Percentiles rank a stretch among this genome's conserved stretches.
These are phyloP conservation scores for Globisporangium paroecandrum DNA, from an alignment of 352 stramenopile species.

Conservation along the genomic window DNA sequence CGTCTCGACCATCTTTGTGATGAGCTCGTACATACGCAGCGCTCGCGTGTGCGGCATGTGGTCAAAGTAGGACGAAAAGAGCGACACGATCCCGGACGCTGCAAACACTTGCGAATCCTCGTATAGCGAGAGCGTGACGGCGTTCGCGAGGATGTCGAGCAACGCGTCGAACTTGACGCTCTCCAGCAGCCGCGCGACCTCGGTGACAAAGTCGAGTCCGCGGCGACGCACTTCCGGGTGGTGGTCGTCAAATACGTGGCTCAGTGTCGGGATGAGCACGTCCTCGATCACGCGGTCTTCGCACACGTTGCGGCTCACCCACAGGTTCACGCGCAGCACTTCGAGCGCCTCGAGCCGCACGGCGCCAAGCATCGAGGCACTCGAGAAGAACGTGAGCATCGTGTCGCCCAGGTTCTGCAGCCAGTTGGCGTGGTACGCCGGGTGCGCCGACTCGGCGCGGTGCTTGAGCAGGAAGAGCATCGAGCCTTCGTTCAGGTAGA, in stretches of 20 bases:
- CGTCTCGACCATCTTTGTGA: conserved; percentile 60
- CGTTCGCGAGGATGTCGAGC: conserved; percentile 73
- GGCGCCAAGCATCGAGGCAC: conserved; percentile 31
- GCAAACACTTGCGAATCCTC: conserved; percentile 69
- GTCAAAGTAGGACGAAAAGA: conserved; percentile 81
- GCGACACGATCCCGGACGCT: conserved; percentile 49
- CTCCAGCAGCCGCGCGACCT: conserved; percentile 69
- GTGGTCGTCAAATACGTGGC: conserved; percentile 68
- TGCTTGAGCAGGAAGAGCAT: conserved; percentile 61
- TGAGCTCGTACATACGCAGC: conserved; percentile 79
- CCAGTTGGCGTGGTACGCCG: conserved; percentile 68
- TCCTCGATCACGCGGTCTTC: conserved; percentile 86
- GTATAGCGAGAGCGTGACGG: conserved; percentile 56
- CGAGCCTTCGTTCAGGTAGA: conserved; percentile 51
- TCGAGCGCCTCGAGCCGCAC: conserved; percentile 72
- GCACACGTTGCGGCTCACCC: conserved; percentile 73
- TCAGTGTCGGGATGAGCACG: conserved; percentile 66
- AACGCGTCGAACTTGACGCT: conserved; percentile 78
- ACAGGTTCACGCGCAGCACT: conserved; percentile 67
- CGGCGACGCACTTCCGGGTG: conserved; percentile 53
- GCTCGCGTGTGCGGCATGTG: conserved; percentile 65
- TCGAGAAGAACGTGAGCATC: conserved; percentile 69
- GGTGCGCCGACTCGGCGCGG: conserved; percentile 58
- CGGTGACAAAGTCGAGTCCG: conserved; percentile 61
- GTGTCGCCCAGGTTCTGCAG: conserved; percentile 46